phyloP scores from a whole-genome alignment of 2,329 filamentous ascomycete species.

The Aspergillus carbonarius region DNA sequence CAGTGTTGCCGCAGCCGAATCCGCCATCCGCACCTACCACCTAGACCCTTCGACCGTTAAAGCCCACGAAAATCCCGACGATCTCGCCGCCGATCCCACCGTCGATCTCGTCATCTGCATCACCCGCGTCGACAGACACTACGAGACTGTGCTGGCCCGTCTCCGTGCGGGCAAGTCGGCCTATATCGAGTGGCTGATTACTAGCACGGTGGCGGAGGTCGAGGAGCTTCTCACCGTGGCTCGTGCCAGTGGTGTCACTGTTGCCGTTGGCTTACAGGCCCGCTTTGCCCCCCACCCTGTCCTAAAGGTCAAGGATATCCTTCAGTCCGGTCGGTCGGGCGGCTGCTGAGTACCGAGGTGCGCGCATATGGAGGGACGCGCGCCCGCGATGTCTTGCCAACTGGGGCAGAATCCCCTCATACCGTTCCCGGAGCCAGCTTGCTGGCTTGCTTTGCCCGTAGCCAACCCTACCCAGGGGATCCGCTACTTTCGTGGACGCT shows the following conservation, averaged over 20 bases:
- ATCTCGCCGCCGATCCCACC: constrained; percentile 50
- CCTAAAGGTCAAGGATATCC: constrained; percentile 46
- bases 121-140: constrained; percentile 57
- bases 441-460: neutral
- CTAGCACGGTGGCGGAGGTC: constrained; percentile 44
- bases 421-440: neutral
- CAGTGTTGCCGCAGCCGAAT: constrained; percentile 7
- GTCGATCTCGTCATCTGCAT: constrained; percentile 54
- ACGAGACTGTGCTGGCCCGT: constrained; percentile 46
- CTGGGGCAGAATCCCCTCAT: neutral
- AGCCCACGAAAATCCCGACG: constrained; percentile 45
- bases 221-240: constrained; percentile 44
- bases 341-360: constrained; percentile 48
- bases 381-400: constrained; percentile 8
- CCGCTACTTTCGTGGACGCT: neutral
- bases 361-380: constrained; percentile 32
- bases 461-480: neutral
- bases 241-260: constrained; percentile 33
- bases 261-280: constrained; percentile 55
- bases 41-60: constrained; percentile 42
- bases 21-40: constrained; percentile 35
- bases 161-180: constrained; percentile 54
- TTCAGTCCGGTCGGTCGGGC: constrained; percentile 51
- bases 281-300: constrained; percentile 47
- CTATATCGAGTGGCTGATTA: constrained; percentile 61